Evolutionary conservation across 768 basidiomycete genomes (phyloP).

Genomic region (Lentinula aciculospora): DNA sequence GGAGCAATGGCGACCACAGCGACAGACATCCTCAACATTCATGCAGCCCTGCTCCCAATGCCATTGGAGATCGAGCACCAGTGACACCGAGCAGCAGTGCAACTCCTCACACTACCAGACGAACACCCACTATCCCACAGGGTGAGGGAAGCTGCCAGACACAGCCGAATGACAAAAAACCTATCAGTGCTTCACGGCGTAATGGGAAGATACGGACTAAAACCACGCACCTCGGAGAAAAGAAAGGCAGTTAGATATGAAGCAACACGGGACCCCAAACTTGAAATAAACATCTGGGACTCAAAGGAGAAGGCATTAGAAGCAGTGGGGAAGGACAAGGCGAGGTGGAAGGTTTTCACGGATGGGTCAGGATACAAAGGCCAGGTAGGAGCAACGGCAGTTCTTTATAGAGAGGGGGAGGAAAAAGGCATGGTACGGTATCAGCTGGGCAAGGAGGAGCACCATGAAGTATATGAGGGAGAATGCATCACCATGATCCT

Average conservation of each 20-base stretch:
- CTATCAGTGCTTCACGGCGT: conserved; percentile 5
- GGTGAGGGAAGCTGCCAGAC: background rate
- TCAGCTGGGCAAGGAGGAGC: background rate
- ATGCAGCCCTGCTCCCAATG: conserved; percentile 10
- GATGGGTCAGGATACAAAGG: conserved; percentile 11
- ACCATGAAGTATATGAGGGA: background rate
- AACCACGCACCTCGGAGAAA: background rate
- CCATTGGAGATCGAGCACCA: conserved; percentile 1
- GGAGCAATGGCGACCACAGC: conserved; percentile 7
- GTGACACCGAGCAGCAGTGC: background rate
- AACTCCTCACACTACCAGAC: conserved; percentile 9
- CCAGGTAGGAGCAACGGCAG: conserved; percentile 7
- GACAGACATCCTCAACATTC: conserved; percentile 9
- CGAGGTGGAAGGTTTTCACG: conserved; percentile 5
- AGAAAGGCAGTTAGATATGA: background rate
- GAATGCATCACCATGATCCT: background rate
- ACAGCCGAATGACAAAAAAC: background rate
- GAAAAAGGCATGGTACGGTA: background rate
- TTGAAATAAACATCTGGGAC: background rate
- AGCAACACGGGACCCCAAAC: background rate
- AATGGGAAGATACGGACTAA: conserved; percentile 3
- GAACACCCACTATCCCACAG: conserved; percentile 1
- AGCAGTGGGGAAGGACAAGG: background rate
- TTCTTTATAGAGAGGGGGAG: background rate
- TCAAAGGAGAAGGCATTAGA: background rate